phyloP scores from a whole-genome alignment of 2,329 filamentous ascomycete species.

The Neofusicoccum kwambonambiense region DNA sequence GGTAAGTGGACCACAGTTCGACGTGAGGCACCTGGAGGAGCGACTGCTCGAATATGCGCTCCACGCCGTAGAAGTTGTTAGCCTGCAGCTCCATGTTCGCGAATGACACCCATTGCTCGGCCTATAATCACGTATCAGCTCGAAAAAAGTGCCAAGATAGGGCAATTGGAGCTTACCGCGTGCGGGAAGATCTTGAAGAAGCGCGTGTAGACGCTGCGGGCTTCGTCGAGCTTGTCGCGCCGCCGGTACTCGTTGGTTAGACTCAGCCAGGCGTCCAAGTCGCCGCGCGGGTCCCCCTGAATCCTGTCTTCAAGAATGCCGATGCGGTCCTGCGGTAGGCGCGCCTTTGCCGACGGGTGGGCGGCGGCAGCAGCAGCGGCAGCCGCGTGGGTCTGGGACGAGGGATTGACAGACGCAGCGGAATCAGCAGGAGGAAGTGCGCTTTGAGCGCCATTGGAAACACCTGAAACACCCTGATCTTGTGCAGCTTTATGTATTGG shows the following conservation, averaged over 20 bases:
- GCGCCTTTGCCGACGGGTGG: conserved; percentile 46
- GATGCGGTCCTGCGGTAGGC: conserved; percentile 70
- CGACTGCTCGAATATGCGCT: conserved; percentile 78
- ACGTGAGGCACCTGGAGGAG: conserved; percentile 79
- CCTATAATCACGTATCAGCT: conserved; percentile 53
- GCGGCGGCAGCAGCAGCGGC: conserved; percentile 14
- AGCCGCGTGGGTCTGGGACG: conserved; percentile 28
- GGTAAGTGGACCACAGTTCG: conserved; percentile 85
- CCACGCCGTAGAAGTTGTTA: conserved; percentile 77
- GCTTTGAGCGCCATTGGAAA: conserved; percentile 40
- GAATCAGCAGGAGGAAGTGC: conserved; percentile 50
- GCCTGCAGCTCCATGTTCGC: conserved; percentile 85
- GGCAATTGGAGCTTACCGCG: conserved; percentile 64
- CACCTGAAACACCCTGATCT: conserved; percentile 46
- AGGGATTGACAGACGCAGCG: conserved; percentile 30
- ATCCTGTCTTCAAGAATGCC: conserved; percentile 86
- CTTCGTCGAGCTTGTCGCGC: conserved; percentile 78
- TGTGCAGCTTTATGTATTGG: conserved; percentile 58
- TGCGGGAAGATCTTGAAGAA: conserved; percentile 88
- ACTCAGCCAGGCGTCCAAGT: conserved; percentile 86
- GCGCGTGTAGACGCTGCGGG: conserved; percentile 76
- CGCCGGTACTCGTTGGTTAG: conserved; percentile 82
- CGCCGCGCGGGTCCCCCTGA: conserved; percentile 86
- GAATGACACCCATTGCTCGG: conserved; percentile 86
- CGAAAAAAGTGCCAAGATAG: background rate